Evolutionary conservation across 1,284 basidiomycete genomes (phyloP), one percentile per base, ranked within the genome.

Genomic region (Ceraceosorus guamensis): DNA sequence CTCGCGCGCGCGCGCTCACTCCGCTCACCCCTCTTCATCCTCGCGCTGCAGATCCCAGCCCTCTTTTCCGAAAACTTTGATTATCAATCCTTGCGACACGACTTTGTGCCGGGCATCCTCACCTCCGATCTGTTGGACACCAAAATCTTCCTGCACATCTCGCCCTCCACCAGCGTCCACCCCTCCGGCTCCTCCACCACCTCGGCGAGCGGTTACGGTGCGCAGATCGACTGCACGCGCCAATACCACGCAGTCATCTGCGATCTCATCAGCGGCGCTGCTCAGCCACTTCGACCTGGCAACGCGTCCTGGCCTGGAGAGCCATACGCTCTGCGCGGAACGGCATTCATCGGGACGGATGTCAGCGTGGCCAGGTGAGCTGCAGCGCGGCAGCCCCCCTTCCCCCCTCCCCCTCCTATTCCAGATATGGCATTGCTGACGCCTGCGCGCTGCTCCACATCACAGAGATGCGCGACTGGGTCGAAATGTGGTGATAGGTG

Each of bases 21-120:
- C 34, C 32, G 5, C 32, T 50, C 32, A 30, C 48, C 43, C 32
- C 43, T 13, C 14, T 33, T 13, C 48, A 24, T 13, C 48, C 14
- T 11, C 34, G 41, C 50, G n/a, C n/a, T 13, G 4, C 35, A 48
- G 88, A 87, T 97, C 18, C 91, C 91, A 0, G 93, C 92, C 0
- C 79, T 97, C 4, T 98, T 97, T 79, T 92, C 95, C 69, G 95
- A 98, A 78, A 98, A 98, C 78, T 99, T 99, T 76, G 95, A 98
- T 78, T 98, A 95, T 75, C 86, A 87, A 48, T 88, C 91, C 76
- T 82, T 97, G 61, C 84, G 91, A 55, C 81, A 85, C 63, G 91
- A 98, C 78, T 96, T 98, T 73, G 88, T 98, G 30, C 88, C 91
- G 68, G 93, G 93, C n/a, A 85, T 99, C 46, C 81, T 99, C 57